These are phyloP conservation scores for Chaetomium fimeti DNA, from an alignment of 495 filamentous ascomycete species.

Conservation along the genomic window DNA sequence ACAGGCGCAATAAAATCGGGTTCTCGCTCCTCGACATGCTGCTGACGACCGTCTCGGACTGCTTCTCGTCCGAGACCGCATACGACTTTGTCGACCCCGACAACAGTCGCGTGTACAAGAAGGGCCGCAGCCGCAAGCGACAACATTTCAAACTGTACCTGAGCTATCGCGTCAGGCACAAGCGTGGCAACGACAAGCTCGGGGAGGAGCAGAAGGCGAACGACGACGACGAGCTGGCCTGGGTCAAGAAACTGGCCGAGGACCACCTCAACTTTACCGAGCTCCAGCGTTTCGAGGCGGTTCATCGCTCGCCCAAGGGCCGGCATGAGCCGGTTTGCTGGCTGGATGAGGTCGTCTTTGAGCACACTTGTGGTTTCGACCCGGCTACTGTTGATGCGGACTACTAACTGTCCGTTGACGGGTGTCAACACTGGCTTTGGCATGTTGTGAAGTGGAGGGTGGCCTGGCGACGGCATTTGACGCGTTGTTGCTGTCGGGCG, in stretches of 20 bases:
- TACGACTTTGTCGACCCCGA: conserved; percentile 36
- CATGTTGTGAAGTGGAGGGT: background rate
- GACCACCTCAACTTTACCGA: conserved; percentile 29
- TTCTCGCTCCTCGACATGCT: conserved; percentile 41
- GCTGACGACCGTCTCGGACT: conserved; percentile 31
- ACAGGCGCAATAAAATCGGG: conserved; percentile 39
- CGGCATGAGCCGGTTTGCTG: conserved; percentile 20
- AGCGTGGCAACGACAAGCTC: conserved; percentile 11
- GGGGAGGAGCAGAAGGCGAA: conserved; percentile 18
- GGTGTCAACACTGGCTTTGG: background rate
- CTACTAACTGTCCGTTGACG: background rate
- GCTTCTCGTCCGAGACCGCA: conserved; percentile 24
- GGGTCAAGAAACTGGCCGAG: conserved; percentile 33
- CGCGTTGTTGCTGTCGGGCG: background rate
- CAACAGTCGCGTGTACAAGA: conserved; percentile 26
- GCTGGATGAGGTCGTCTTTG: conserved; percentile 34
- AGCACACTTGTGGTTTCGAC: conserved; percentile 28
- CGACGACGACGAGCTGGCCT: conserved; percentile 30
- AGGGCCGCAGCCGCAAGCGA: conserved; percentile 22
- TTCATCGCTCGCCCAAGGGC: conserved; percentile 18
- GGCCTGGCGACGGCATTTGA: background rate
- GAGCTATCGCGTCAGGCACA: conserved; percentile 29
- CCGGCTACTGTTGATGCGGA: background rate
- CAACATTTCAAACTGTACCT: conserved; percentile 32
- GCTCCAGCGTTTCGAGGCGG: conserved; percentile 23